Percentiles rank a stretch among this genome's conserved stretches.
These are phyloP conservation scores for Simmondsia chinensis DNA, from an alignment of 148 eudicot genomes.

Conservation along the genomic window DNA sequence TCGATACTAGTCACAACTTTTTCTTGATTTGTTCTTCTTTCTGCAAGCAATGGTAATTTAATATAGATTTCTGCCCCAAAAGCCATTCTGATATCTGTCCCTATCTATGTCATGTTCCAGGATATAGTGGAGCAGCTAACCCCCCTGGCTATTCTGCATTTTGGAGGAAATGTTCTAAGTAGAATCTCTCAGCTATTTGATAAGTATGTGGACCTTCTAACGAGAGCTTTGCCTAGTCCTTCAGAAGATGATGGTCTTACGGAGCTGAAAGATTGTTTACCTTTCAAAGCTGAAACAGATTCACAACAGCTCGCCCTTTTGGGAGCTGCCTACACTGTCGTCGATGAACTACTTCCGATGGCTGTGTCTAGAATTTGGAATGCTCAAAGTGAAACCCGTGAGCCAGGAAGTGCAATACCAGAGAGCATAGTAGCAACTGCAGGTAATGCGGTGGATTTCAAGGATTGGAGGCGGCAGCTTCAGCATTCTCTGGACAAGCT, in stretches of 20 bases:
- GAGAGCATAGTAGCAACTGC: constrained; percentile 32
- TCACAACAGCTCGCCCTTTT: constrained; percentile 89
- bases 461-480: constrained; percentile 93
- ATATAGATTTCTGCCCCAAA: neutral
- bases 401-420: constrained; percentile 28
- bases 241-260: constrained; percentile 84
- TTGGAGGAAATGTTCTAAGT: constrained; percentile 66
- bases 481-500: constrained; percentile 91
- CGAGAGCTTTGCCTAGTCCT: constrained; percentile 67
- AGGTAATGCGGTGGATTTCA: constrained; percentile 52
- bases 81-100: no score
- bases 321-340: constrained; percentile 83
- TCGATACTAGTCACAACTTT: no score
- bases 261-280: constrained; percentile 65
- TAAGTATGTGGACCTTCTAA: constrained; percentile 71
- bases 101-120: constrained; percentile 28
- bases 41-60: no score
- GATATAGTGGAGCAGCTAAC: constrained; percentile 74
- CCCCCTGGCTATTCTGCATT: constrained; percentile 59
- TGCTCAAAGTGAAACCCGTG: constrained; percentile 53
- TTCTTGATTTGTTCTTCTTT: no score
- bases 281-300: constrained; percentile 87
- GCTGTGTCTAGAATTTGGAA: constrained; percentile 68
- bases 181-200: constrained; percentile 78
- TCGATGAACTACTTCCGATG: constrained; percentile 88